Percentiles rank a stretch among this genome's conserved stretches.
phyloP scores from a whole-genome alignment of 2,329 filamentous ascomycete species.

The Fusarium phyllophilum region DNA sequence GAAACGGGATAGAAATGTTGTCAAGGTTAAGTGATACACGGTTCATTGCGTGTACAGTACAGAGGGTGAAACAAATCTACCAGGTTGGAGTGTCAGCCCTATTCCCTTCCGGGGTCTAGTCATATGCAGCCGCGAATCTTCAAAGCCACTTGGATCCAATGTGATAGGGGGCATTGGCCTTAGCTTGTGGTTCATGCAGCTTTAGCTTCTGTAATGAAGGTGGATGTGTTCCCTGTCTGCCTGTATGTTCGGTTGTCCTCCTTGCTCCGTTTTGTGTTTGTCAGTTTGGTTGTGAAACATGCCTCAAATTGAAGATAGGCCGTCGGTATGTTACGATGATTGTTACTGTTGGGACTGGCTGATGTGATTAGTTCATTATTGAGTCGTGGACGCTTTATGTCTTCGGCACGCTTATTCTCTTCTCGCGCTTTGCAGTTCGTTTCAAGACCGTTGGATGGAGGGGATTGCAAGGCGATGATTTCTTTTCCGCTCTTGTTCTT shows the following conservation, averaged over 20 bases:
- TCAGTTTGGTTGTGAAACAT: neutral
- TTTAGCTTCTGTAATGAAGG: neutral
- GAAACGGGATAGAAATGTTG: rapidly evolving
- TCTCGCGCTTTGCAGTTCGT: conserved; percentile 49
- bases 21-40: rapidly evolving
- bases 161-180: neutral
- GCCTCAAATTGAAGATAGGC: neutral
- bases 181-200: neutral
- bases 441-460: conserved; percentile 51
- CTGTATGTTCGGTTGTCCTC: no score
- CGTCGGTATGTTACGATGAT: neutral
- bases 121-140: neutral
- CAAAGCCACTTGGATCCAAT: neutral
- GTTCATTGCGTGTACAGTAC: neutral
- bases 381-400: conserved; percentile 48
- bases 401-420: conserved; percentile 47
- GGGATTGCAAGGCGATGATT: conserved; percentile 53
- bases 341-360: rapidly evolving
- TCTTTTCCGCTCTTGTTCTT: conserved; percentile 48
- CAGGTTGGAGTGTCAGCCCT: neutral
- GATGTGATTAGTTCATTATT: conserved; percentile 34
- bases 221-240: no score
- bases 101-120: neutral
- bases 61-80: neutral
- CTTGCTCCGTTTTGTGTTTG: neutral